Base-by-base conservation (phyloP, 805 yeast genomes). In the Groenewaldozyma tartarivorans region DNA sequence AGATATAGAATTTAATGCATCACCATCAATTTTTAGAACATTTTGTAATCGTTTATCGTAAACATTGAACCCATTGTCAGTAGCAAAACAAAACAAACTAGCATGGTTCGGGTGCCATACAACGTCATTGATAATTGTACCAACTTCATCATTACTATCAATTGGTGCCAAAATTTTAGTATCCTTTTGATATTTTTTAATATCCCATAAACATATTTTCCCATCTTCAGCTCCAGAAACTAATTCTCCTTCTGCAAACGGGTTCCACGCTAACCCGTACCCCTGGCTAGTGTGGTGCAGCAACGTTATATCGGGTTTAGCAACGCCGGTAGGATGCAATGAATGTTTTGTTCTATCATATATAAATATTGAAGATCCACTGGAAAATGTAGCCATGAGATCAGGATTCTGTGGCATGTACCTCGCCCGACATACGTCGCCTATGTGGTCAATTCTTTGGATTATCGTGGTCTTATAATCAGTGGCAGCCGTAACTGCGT, bases 381-480 rank as follows among this genome's bases (percentile, higher is more conserved):
- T 75, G 33, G 82, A 75, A 6, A 78, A 74, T 16, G 86, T 72
- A 1, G 88, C 85, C 4, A 88, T 68, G 4, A 88, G 54, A 53
- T 87, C 92, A 1, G 92, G 92, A 52, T 88, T 88, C 49, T 81
- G 90, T 0, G 95, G 94, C 77, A 83, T 74, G 52, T 73, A 75
- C 29, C 80, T 67, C 0, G 82, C 78, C 46, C 74, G 72, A 55
- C 85, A 84, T 42, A 87, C 79, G 48, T 81, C 92, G 2, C 84
- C 87, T 1, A 63, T 57, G 49, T 78, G 86, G 26, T 72, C 67
- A n/a, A 83, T 77, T 35, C 71, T 69, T 58, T 83, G 94, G 3
- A 68, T 46, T 24, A 69, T 56, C 33, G 58, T 57, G 16, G 72
- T 56, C 39, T 68, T 61, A 4, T 39, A 38, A 3, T 22, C 33